Evolutionary conservation across 306 rosid species (phyloP).

Genomic region (Prunus mume): DNA sequence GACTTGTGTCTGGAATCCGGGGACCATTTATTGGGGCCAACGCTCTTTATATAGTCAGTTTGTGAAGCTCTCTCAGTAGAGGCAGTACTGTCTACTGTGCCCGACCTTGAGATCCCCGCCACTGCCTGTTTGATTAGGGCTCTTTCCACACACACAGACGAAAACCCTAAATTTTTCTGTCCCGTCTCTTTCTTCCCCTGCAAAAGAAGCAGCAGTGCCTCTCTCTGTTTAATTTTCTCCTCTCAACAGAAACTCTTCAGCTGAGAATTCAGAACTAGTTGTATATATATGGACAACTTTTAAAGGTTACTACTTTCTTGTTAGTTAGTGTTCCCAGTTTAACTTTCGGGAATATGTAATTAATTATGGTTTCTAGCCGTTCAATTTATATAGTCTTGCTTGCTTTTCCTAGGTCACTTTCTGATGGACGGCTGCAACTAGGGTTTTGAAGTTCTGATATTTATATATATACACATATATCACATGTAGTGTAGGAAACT

Average conservation of each 20-base stretch:
- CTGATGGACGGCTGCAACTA: not conserved
- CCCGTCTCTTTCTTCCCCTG: constrained; percentile 21
- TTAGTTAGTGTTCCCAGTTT: not conserved
- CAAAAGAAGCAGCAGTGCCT: not conserved
- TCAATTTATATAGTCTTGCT: too few species aligned
- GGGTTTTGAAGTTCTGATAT: constrained; percentile 20
- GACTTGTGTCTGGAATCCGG: constrained; percentile 38
- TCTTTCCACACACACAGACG: constrained; percentile 9
- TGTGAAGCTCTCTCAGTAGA: not conserved
- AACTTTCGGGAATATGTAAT: not conserved
- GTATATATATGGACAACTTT: too few species aligned
- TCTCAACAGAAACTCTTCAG: not conserved
- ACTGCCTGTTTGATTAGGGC: constrained; percentile 27
- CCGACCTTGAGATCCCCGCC: constrained; percentile 32
- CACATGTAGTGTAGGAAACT: too few species aligned
- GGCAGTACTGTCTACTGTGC: constrained; percentile 7
- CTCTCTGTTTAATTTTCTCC: not conserved
- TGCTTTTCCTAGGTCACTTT: too few species aligned
- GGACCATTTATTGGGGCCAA: constrained; percentile 50
- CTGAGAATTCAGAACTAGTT: not conserved
- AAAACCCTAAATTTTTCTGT: constrained; percentile 9
- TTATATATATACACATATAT: too few species aligned
- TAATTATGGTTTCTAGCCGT: too few species aligned
- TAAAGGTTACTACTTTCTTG: not conserved
- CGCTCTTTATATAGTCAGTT: constrained; percentile 4